Evolutionary conservation across 169 alveolate species (phyloP), one percentile per base, ranked within the genome.

Genomic region (Eimeria maxima): DNA sequence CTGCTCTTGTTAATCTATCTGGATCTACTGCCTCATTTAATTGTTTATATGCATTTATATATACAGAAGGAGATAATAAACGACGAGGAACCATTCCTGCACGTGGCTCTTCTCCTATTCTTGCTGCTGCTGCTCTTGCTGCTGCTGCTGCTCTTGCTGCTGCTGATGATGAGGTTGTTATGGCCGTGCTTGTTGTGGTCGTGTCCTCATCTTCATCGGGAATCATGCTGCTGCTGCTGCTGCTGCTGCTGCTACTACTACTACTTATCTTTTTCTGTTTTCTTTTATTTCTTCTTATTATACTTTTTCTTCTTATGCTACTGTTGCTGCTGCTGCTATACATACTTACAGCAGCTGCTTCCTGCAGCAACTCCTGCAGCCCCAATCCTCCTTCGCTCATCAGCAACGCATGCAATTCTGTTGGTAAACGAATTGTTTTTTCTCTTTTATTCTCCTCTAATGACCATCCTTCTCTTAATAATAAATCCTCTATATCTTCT

Each of bases 1-100:
- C 95, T 2, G 95, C 95, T 8, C 95, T 88, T 42, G 95, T 91
- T n/a, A 91, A 78, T 29, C 65, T 55, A 7, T 65, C 45, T 16
- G 67, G 69, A 14, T 67, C 83, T 16, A 91, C 90, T 29, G 95
- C 95, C 13, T 74, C 89, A 6, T 42, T 18, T 53, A 80, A n/a
- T 16, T 80, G 71, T 45, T 80, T 80, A 29, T 80, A 80, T 2
- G 89, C 89, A 2, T 69, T 33, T 14, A 53, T 5, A 29, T 80
- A 80, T 3, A 53, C 89, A 6, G 63, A 44, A 7, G 67, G 22
- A 3, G 67, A 42, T 4, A 50, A 22, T 13, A 80, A 22, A 50
- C 67, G 89, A 16, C 89, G 89, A 50, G 89, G 89, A 13, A 69
- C 47, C 13, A 45, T 4, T 1, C 89, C 89, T 16, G 69, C 69